Evolutionary conservation across 164 flowering plant genomes (phyloP), one percentile per base, ranked within the genome.

Genomic region (Malania oleifera): DNA sequence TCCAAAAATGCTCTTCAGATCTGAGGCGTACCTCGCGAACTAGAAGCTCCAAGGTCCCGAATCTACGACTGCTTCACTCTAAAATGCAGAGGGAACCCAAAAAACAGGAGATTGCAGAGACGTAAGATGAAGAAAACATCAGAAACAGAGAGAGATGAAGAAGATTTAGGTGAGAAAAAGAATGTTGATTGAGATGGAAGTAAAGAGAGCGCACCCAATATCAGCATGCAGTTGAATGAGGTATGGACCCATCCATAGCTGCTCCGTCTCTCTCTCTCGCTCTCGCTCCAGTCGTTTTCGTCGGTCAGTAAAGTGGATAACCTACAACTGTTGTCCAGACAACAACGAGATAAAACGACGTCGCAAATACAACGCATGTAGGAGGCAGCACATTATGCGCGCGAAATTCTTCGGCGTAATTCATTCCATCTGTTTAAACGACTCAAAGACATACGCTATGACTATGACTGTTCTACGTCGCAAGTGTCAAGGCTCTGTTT

Each of bases 1-100:
- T 8, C 41, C 19, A 56, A 39, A 18, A 69, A 64, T 69, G 73
- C 40, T 22, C n/a, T 19, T 44, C 61, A 70, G 78, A 74, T 74
- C 78, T 74, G 64, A 37, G 28, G 43, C 35, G 34, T 70, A 70
- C 72, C 75, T 26, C 53, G 56, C 51, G 31, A 51, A 22, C 22
- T 46, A 38, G 31, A 40, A 31, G 62, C 46, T 20, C 19, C 25
- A 22, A 60, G 49, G n/a, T 52, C 66, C 52, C 18, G 38, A 51
- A 50, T 38, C 66, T 27, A 31, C 34, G 45, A 34, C 47, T 56
- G 43, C 61, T 63, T 49, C 25, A 44, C 23, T 28, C 60, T 28
- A 48, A 20, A 37, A 22, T 3, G 6, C 37, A 23, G 20, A 15
- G 20, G 5, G 22, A 18, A 8, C 17, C 17, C 6, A 4, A 5